These are phyloP conservation scores for Claviceps citrina DNA, from an alignment of 2,329 filamentous ascomycete genomes.

Conservation along the genomic window DNA sequence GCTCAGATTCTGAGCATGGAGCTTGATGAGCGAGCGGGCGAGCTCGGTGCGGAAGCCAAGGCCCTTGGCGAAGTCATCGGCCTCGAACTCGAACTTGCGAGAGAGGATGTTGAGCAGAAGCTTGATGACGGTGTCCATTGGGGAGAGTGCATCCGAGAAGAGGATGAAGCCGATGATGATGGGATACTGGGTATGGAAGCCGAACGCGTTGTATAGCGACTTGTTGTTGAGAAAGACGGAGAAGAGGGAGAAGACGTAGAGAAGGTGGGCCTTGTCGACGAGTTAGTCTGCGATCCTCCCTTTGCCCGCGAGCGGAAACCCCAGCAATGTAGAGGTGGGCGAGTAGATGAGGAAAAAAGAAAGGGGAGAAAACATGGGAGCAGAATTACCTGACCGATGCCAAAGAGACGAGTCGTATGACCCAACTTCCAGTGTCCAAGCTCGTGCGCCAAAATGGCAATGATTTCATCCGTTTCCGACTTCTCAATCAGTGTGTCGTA, in stretches of 20 bases:
- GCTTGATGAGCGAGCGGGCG: slow-evolving; percentile 79
- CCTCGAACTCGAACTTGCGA: slow-evolving; percentile 89
- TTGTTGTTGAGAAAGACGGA: slow-evolving; percentile 94
- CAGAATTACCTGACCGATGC: slow-evolving; percentile 56
- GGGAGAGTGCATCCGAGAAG: slow-evolving; percentile 90
- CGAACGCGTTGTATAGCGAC: slow-evolving; percentile 81
- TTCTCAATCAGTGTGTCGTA: slow-evolving; percentile 97
- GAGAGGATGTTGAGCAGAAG: slow-evolving; percentile 92
- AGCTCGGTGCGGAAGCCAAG: slow-evolving; percentile 77
- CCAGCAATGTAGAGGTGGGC: too few relatives aligned
- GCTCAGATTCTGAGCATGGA: slow-evolving; percentile 94
- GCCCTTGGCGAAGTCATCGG: slow-evolving; percentile 72
- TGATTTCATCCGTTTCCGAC: slow-evolving; percentile 79
- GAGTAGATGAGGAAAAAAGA: background rate
- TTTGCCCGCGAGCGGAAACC: background rate
- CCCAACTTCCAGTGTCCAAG: slow-evolving; percentile 93
- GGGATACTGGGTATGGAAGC: slow-evolving; percentile 67
- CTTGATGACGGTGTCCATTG: slow-evolving; percentile 90
- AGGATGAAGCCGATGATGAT: slow-evolving; percentile 96
- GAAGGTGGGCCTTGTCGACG: slow-evolving; percentile 58
- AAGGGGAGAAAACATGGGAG: background rate
- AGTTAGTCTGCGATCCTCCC: background rate
- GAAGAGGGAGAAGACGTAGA: slow-evolving; percentile 94
- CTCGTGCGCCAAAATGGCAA: slow-evolving; percentile 88
- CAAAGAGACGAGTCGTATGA: slow-evolving; percentile 83